These are phyloP conservation scores for Trypanosoma boissoni DNA, from an alignment of 208 protist species.

Conservation along the genomic window DNA sequence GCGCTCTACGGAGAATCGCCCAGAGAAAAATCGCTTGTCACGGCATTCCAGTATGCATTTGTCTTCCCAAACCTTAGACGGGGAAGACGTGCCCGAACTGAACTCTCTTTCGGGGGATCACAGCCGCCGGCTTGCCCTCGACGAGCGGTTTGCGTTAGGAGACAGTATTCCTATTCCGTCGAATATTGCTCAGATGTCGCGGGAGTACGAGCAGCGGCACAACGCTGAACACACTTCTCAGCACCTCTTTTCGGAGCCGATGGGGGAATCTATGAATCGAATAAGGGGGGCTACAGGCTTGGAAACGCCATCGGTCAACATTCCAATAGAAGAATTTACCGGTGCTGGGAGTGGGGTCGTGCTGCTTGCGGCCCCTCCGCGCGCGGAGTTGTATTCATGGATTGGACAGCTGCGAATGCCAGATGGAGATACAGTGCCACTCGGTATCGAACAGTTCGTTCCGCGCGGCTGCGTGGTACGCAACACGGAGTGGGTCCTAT, in stretches of 20 bases:
- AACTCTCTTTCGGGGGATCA: too few relatives aligned
- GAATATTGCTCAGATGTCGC: constrained; percentile 30
- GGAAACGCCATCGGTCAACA: not conserved
- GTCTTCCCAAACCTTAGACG: not conserved
- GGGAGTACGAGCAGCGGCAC: constrained; percentile 35
- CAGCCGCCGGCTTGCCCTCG: constrained; percentile 33
- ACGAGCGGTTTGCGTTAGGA: constrained; percentile 39
- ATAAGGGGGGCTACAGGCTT: too few relatives aligned
- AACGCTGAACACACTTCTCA: constrained; percentile 18
- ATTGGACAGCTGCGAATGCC: constrained; percentile 62
- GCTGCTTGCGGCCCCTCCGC: constrained; percentile 50
- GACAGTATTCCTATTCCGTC: constrained; percentile 31
- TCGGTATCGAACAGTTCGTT: constrained; percentile 85
- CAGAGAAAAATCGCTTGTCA: too few relatives aligned
- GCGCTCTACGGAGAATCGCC: too few relatives aligned
- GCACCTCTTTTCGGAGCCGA: too few relatives aligned
- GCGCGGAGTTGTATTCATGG: constrained; percentile 59
- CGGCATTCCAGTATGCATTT: not conserved
- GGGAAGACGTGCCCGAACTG: not conserved
- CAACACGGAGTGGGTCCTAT: constrained; percentile 90
- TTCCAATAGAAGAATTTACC: not conserved
- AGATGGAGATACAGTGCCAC: constrained; percentile 41
- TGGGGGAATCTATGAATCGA: too few relatives aligned
- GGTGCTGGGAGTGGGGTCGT: constrained; percentile 31
- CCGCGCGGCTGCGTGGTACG: constrained; percentile 82